Base-by-base conservation (phyloP, 805 yeast species). In the Yarrowia osloensis region DNA sequence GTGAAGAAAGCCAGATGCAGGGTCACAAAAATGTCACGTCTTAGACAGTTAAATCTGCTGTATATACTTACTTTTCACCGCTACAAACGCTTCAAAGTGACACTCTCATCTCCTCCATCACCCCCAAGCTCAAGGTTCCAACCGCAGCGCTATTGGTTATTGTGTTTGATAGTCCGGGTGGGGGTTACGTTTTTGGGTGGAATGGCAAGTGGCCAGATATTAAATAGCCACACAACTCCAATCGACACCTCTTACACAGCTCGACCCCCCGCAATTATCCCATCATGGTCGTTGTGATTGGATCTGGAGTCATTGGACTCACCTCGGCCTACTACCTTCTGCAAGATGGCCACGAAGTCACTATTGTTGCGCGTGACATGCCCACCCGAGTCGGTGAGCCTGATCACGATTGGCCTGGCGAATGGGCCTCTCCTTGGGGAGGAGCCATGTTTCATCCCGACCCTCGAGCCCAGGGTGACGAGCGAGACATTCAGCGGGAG, bases 391-490 rank as follows among this genome's bases (percentile, higher is more conserved):
- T 54, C 2, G 61, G 61, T 17, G 71, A 67, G 35, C 54, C 59
- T 15, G 69, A 68, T 17, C 69, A 70, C 49, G 70, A 70, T 15
- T 70, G 72, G 72, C 44, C 52, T 15, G 70, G 70, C 5, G 47
- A 63, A 19, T 70, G 71, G 70, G 72, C 72, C 3, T 69, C 71
- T 47, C 71, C 71, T 17, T 70, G 70, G 71, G 72, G 72, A n/a
- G 72, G 72, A 8, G 72, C 72, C 22, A 61, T 70, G 37, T 70
- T 69, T 59, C 59, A 35, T 21, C 65, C 65, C 2, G 50, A 39
- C 13, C 65, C 65, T 13, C 40, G 50, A 28, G 65, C 50, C 5
- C 37, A 39, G 15, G 50, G 50, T 5, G 47, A 42, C 37, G 50
- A 42, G 15, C 66, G 57, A 19, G 22, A 28, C 42, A 47, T 67